These are phyloP conservation scores for Berberis thunbergii DNA, from an alignment of 164 flowering plant genomes.

Conservation along the genomic window DNA sequence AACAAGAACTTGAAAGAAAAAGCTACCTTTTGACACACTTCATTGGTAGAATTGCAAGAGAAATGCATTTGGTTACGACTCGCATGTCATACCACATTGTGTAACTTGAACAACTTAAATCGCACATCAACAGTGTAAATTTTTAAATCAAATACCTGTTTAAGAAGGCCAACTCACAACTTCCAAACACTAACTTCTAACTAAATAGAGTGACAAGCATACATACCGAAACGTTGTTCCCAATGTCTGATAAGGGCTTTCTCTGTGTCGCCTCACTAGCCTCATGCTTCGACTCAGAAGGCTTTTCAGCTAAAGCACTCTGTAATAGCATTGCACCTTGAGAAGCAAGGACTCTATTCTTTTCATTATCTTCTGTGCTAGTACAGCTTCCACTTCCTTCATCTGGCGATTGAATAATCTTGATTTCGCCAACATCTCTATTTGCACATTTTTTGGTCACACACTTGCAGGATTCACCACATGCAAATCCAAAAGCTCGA, in stretches of 20 bases:
- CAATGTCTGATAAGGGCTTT: constrained; percentile 84
- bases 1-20: too few relatives aligned
- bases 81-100: not conserved
- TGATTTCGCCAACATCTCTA: constrained; percentile 20
- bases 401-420: constrained; percentile 12
- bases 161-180: not conserved
- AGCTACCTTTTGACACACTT: too few relatives aligned
- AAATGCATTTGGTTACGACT: too few relatives aligned
- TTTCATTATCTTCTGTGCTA: constrained; percentile 25
- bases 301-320: constrained; percentile 51
- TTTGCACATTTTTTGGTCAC: constrained; percentile 46
- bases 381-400: constrained; percentile 15
- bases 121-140: not conserved
- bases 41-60: too few relatives aligned
- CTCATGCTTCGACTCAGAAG: constrained; percentile 27
- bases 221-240: constrained; percentile 71
- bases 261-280: constrained; percentile 25
- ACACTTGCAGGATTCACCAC: constrained; percentile 66
- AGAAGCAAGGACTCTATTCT: constrained; percentile 38
- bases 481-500: constrained; percentile 32
- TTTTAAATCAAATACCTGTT: not conserved
- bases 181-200: not conserved
- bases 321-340: constrained; percentile 73
- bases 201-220: not conserved
- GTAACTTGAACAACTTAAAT: not conserved